A percentile compares a stretch with the other conserved stretches of the same genome.
Conservation (phyloP, 192 early-diverging fungal species). For the Mortierella hygrophila region DNA sequence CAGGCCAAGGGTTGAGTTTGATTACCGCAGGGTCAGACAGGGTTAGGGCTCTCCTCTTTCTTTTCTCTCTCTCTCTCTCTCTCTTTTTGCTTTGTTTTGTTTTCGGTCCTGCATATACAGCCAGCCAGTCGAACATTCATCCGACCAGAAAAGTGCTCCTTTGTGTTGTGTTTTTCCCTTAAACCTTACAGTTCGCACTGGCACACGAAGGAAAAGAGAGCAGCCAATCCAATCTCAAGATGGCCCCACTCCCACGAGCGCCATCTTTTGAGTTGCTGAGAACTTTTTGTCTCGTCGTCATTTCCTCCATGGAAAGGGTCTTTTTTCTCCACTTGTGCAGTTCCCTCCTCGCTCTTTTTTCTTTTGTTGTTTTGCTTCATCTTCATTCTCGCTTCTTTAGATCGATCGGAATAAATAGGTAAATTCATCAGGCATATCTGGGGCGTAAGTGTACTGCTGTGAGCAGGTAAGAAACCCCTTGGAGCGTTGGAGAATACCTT, state of each 20-base stretch:
- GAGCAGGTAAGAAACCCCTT: too few relatives aligned
- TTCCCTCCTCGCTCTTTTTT: too few relatives aligned
- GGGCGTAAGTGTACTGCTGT: too few relatives aligned
- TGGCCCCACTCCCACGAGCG: background rate
- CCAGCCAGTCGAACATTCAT: background rate
- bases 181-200: background rate
- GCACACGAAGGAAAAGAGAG: background rate
- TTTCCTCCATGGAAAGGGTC: background rate
- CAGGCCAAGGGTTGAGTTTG: background rate
- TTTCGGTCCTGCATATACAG: background rate
- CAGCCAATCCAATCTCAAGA: background rate
- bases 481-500: too few relatives aligned
- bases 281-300: background rate
- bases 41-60: background rate
- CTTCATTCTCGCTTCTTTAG: too few relatives aligned
- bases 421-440: too few relatives aligned
- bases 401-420: too few relatives aligned
- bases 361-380: too few relatives aligned
- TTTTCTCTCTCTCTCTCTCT: too few relatives aligned
- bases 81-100: too few relatives aligned
- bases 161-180: background rate
- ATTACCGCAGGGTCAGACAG: background rate
- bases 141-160: background rate
- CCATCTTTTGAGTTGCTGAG: slow-evolving; percentile 4
- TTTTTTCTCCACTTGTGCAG: background rate